phyloP scores from a whole-genome alignment of 1,284 basidiomycete genomes.

The Cystobasidium pallidum region DNA sequence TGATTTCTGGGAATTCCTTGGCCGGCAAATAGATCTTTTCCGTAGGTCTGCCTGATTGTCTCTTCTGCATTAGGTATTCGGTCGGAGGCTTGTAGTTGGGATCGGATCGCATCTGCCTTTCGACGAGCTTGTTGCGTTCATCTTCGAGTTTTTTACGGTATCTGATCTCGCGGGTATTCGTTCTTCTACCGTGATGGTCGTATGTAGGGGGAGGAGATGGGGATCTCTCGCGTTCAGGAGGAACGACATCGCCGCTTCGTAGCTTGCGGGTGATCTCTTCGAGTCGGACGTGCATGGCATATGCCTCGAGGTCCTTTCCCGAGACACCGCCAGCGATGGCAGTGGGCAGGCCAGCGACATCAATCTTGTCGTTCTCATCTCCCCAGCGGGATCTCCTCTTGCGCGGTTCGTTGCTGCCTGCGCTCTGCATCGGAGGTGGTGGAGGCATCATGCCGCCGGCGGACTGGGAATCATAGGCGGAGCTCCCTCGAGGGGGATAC shows the following conservation, averaged over 20 bases:
- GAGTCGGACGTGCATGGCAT: slow-evolving; percentile 88
- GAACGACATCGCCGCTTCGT: slow-evolving; percentile 88
- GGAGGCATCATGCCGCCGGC: slow-evolving; percentile 15
- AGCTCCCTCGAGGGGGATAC: neutral
- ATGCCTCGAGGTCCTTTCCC: slow-evolving; percentile 89
- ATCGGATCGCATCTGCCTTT: slow-evolving; percentile 94
- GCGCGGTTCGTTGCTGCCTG: slow-evolving; percentile 68
- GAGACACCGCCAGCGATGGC: slow-evolving; percentile 89
- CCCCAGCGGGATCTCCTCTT: slow-evolving; percentile 96
- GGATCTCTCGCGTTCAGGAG: slow-evolving; percentile 92
- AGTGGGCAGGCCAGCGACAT: slow-evolving; percentile 85
- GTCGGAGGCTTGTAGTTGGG: slow-evolving; percentile 95
- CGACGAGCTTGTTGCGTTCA: slow-evolving; percentile 76
- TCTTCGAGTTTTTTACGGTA: slow-evolving; percentile 98
- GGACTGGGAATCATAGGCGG: neutral
- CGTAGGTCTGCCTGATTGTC: slow-evolving; percentile 84
- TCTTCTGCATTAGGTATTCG: slow-evolving; percentile 81
- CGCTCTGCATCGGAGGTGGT: slow-evolving; percentile 14
- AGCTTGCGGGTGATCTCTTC: slow-evolving; percentile 98
- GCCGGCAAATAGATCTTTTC: slow-evolving; percentile 99
- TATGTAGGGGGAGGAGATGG: slow-evolving; percentile 97
- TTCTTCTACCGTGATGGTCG: slow-evolving; percentile 92
- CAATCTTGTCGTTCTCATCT: slow-evolving; percentile 73
- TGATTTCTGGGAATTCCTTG: slow-evolving; percentile 99
- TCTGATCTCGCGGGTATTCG: slow-evolving; percentile 96